Conservation (phyloP, 139 green algal species). For the Chlorella sp. region DNA sequence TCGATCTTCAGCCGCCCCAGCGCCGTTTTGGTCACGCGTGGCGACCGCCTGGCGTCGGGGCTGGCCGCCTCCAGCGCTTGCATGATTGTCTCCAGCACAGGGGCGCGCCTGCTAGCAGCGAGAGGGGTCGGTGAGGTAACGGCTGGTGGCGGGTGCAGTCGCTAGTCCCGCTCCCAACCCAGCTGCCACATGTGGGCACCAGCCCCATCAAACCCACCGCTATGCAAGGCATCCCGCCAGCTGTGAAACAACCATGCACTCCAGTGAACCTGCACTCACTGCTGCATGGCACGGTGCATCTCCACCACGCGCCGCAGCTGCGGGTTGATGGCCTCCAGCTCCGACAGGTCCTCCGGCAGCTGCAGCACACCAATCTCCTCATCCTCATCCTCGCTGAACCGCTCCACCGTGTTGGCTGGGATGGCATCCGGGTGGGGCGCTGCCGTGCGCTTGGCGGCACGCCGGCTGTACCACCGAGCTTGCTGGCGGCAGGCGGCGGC, state of each 20-base stretch:
- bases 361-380: slow-evolving; percentile 1
- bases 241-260: not conserved
- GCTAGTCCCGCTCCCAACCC: too few relatives aligned
- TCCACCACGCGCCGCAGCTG: slow-evolving; percentile 27
- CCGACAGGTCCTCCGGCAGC: slow-evolving; percentile 29
- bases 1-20: slow-evolving; percentile 26
- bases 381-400: slow-evolving; percentile 3
- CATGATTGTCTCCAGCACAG: not conserved
- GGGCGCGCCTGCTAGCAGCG: not conserved
- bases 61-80: not conserved
- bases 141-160: too few relatives aligned
- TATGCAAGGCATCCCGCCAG: too few relatives aligned
- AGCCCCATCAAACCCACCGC: too few relatives aligned
- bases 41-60: not conserved
- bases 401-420: not conserved
- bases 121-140: not conserved
- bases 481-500: not conserved
- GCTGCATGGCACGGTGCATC: slow-evolving; percentile 1
- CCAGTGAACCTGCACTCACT: not conserved
- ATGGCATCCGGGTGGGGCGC: not conserved
- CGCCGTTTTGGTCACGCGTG: slow-evolving; percentile 34
- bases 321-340: slow-evolving; percentile 24
- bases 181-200: too few relatives aligned
- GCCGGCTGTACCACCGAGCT: not conserved
- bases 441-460: too few relatives aligned